Evolutionary conservation across 2,329 filamentous ascomycete genomes (phyloP).

Genomic region (Talaromyces sp.): DNA sequence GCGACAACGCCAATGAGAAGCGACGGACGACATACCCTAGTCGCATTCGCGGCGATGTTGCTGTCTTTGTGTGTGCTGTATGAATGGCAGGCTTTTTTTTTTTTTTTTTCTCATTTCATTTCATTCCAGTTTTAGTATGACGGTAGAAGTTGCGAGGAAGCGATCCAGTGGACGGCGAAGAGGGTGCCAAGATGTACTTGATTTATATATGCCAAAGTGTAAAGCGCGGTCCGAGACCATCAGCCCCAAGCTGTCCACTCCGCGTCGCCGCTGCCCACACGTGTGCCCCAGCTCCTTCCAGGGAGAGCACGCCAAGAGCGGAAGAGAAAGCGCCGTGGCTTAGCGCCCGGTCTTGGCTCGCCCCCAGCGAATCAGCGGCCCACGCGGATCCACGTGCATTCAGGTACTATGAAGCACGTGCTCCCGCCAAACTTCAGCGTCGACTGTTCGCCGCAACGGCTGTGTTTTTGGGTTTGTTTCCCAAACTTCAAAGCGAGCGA

Average conservation of each 20-base stretch:
- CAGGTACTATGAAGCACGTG: no score
- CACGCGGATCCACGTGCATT: neutral
- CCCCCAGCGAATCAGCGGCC: neutral
- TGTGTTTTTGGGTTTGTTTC: no score
- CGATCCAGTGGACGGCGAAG: neutral
- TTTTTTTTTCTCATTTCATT: no score
- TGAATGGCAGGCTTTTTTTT: neutral
- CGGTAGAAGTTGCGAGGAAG: neutral
- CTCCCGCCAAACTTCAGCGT: neutral
- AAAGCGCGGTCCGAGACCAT: neutral
- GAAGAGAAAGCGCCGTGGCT: constrained; percentile 3
- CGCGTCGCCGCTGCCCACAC: neutral
- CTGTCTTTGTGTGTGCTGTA: neutral
- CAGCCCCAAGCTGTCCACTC: neutral
- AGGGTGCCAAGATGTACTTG: neutral
- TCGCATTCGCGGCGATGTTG: neutral
- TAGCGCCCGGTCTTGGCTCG: constrained; percentile 11
- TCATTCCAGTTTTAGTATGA: neutral
- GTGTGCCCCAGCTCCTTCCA: neutral
- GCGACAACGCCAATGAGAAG: neutral
- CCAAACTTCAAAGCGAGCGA: no score
- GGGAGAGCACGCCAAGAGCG: neutral
- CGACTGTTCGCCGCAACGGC: no score
- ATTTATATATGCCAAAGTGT: neutral
- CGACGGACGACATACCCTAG: neutral